Conservation (phyloP, 768 basidiomycete species). For the Strobilomyces dryophilus region DNA sequence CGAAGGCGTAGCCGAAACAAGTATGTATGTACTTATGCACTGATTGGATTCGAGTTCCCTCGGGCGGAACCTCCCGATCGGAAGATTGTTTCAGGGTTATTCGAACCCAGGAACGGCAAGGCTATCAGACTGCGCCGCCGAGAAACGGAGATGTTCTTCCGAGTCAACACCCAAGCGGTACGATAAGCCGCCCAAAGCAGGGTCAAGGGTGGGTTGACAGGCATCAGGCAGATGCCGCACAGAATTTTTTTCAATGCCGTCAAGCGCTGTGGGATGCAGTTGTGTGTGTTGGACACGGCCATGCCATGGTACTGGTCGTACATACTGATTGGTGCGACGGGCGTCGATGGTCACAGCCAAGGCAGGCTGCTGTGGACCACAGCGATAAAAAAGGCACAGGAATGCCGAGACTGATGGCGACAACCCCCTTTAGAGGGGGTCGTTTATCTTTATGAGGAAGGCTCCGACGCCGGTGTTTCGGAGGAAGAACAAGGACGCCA, state of each 20-base stretch:
- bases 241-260: not conserved
- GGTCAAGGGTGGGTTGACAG: conserved; percentile 3
- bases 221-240: not conserved
- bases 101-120: not conserved
- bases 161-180: not conserved
- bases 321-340: not conserved
- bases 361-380: not conserved
- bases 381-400: conserved; percentile 1
- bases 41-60: no score
- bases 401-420: not conserved
- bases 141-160: conserved; percentile 7
- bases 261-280: not conserved
- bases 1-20: no score
- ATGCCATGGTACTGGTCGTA: no score
- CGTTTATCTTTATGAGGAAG: not conserved
- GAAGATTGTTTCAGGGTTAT: no score
- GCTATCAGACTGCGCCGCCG: not conserved
- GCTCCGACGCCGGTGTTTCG: not conserved
- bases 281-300: no score
- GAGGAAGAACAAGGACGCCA: conserved; percentile 11
- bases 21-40: no score
- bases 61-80: no score
- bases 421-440: conserved; percentile 12
- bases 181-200: not conserved
- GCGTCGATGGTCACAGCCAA: not conserved